Base-by-base conservation (phyloP, 2,329 filamentous ascomycete genomes). In the Sarocladium oryzae region DNA sequence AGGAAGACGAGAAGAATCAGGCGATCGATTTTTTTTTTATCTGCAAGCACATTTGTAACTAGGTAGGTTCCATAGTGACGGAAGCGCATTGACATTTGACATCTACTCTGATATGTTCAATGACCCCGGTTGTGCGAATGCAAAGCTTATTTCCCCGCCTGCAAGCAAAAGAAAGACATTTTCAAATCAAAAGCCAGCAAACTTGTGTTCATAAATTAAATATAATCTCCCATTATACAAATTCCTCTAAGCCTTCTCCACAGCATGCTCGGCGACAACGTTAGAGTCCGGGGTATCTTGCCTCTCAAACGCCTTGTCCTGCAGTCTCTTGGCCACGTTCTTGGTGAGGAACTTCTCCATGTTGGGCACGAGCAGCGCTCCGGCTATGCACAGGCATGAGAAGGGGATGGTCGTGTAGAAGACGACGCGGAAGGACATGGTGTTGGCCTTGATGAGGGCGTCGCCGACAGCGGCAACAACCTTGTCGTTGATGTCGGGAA, bases 291-390 rank as follows among this genome's bases (percentile, higher is more conserved):
- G 30, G 46, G 46, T 24, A 49, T 37, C 32, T 5, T 28, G 30
- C 28, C 33, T 30, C 46, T 30, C 46, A 37, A 55, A 55, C 41
- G 49, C 52, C 20, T 49, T 53, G 41, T 54, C 56, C 56, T 71
- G 68, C 48, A 75, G 61, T 55, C 66, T 70, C 60, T 71, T 71
- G 11, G 70, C 70, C 13, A 74, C 71, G 49, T 73, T 67, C 49
- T 66, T 60, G 1, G 66, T 72, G 32, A 74, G 59, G 56, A 66
- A 72, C 23, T 67, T 63, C 55, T 74, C 68, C 16, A 73, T 66
- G 54, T 75, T 67, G 16, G 70, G 70, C 37, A 65, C 61, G 4
- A 74, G 55, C 15, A 66, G 55, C 8, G 70, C 63, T 7, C 66
- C 66, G 20, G 66, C 54, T 8, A 75, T 57, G n/a, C 67, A 60